phyloP scores from a whole-genome alignment of 495 filamentous ascomycete genomes.

The Aspergillus nidulans region DNA sequence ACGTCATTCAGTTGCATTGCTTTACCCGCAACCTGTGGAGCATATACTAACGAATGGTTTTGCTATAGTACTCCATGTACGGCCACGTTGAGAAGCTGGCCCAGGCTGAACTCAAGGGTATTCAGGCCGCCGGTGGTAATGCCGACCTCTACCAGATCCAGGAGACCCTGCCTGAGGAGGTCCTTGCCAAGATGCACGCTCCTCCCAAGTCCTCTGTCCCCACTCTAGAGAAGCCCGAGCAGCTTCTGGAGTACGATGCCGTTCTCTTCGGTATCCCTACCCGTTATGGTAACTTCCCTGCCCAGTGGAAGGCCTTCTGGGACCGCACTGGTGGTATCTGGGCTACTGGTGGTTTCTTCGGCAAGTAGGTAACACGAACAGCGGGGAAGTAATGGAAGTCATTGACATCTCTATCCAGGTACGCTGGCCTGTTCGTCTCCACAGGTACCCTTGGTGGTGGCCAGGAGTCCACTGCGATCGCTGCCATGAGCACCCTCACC shows the following conservation, averaged over 20 bases:
- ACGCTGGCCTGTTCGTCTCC: conserved; percentile 85
- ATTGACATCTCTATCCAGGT: conserved; percentile 17
- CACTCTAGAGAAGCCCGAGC: conserved; percentile 54
- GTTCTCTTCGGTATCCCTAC: conserved; percentile 96
- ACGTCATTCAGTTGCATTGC: conserved; percentile 34
- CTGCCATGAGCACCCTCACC: conserved; percentile 78
- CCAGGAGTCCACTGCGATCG: conserved; percentile 83
- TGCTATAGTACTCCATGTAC: conserved; percentile 83
- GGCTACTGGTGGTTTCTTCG: conserved; percentile 68
- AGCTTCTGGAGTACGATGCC: conserved; percentile 76
- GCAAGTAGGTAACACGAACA: conserved; percentile 49
- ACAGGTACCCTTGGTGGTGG: conserved; percentile 81
- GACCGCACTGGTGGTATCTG: conserved; percentile 75
- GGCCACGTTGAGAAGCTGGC: conserved; percentile 84
- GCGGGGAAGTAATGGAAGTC: neutral
- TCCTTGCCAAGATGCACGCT: conserved; percentile 85
- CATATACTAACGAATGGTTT: conserved; percentile 10
- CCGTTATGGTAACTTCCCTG: conserved; percentile 97
- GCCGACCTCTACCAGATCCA: conserved; percentile 77
- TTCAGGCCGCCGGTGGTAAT: conserved; percentile 78
- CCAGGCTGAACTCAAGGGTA: conserved; percentile 84
- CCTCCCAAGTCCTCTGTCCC: conserved; percentile 71
- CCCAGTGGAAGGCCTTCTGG: conserved; percentile 92
- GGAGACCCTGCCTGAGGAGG: conserved; percentile 82
- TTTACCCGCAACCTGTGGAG: neutral